Evolutionary conservation across 192 early-diverging fungal genomes (phyloP).

Genomic region (Phycomyces blakesleeanus): DNA sequence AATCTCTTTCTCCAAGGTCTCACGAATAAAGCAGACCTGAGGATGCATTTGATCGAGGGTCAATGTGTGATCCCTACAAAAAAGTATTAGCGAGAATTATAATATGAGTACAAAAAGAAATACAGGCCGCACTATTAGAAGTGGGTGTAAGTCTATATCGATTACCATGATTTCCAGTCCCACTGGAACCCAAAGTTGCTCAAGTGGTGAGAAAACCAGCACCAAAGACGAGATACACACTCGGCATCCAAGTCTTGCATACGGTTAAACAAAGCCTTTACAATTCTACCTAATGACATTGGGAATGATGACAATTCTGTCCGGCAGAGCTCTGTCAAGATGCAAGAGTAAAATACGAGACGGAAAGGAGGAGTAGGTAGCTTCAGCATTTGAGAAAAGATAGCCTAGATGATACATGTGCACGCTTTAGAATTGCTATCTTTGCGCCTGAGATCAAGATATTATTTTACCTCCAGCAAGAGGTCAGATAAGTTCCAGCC

Average conservation of each 20-base stretch:
- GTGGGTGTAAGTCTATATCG: not conserved
- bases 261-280: conserved; percentile 60
- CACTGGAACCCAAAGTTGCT: conserved; percentile 91
- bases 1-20: conserved; percentile 82
- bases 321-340: conserved; percentile 70
- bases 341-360: conserved; percentile 68
- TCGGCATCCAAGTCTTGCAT: conserved; percentile 81
- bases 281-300: conserved; percentile 60
- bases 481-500: conserved; percentile 30
- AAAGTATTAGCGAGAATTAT: not conserved
- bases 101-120: too few species aligned
- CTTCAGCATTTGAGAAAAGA: conserved; percentile 48
- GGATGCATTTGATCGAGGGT: conserved; percentile 50
- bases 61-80: conserved; percentile 49
- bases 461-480: conserved; percentile 27
- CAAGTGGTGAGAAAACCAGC: conserved; percentile 89
- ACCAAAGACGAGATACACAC: conserved; percentile 74
- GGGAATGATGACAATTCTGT: conserved; percentile 57
- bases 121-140: too few species aligned
- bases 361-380: conserved; percentile 53
- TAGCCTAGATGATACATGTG: conserved; percentile 11
- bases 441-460: not conserved
- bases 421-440: too few species aligned
- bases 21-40: conserved; percentile 73
- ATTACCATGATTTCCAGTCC: conserved; percentile 84